Conservation (phyloP, 1,139 yeast species). For the Kodamaea sp. region DNA sequence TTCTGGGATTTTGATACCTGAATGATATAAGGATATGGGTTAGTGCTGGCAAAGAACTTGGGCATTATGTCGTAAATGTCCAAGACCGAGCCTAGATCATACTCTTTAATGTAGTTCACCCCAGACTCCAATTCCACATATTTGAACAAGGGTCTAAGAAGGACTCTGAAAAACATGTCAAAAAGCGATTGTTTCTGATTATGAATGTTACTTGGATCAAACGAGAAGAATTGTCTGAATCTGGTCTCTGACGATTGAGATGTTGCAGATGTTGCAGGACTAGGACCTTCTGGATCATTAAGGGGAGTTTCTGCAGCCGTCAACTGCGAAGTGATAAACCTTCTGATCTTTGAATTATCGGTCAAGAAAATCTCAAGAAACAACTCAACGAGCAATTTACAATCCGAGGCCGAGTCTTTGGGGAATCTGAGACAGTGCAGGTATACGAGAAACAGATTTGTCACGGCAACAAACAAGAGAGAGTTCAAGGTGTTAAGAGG, state of each 20-base stretch:
- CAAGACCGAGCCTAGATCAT: constrained; percentile 6
- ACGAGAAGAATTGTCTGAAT: constrained; percentile 25
- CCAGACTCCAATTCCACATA: constrained; percentile 24
- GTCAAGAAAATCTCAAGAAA: too few relatives aligned
- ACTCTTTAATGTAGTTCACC: constrained; percentile 15
- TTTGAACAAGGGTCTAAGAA: constrained; percentile 26
- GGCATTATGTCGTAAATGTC: constrained; percentile 2
- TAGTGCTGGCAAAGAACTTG: constrained; percentile 1
- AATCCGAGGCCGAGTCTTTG: constrained; percentile 29
- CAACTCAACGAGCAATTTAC: too few relatives aligned
- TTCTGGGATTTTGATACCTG: not conserved
- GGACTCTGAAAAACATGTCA: constrained; percentile 23
- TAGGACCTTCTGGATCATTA: too few relatives aligned
- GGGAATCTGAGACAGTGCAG: constrained; percentile 28
- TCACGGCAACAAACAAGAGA: constrained; percentile 32
- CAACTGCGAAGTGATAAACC: too few relatives aligned
- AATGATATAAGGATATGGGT: constrained; percentile 3
- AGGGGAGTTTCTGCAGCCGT: too few relatives aligned
- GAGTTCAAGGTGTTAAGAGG: constrained; percentile 32
- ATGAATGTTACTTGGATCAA: constrained; percentile 15
- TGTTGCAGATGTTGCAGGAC: too few relatives aligned
- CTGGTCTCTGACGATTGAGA: constrained; percentile 29
- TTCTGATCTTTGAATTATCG: too few relatives aligned
- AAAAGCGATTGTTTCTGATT: constrained; percentile 13
- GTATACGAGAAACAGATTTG: constrained; percentile 19